phyloP scores from a whole-genome alignment of 225 moss, liverwort and hornwort genomes.

The Polytrichum formosum region DNA sequence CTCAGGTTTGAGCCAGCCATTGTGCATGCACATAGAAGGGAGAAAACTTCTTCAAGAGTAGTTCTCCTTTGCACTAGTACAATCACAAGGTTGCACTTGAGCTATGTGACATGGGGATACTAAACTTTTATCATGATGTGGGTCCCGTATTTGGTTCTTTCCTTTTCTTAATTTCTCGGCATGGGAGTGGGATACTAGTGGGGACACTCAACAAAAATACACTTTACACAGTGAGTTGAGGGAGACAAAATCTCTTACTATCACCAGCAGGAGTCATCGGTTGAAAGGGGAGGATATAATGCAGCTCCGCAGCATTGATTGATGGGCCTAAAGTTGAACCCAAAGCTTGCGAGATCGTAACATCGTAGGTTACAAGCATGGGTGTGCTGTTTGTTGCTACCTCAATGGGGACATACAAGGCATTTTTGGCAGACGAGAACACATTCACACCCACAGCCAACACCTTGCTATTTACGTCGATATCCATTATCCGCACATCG shows the following conservation, averaged over 20 bases:
- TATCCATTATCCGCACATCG: constrained; percentile 12
- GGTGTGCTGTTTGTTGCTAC: background rate
- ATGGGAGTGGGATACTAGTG: too few species aligned
- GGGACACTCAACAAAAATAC: too few species aligned
- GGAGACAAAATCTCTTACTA: constrained; percentile 10
- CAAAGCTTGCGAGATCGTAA: background rate
- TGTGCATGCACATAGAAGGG: too few species aligned
- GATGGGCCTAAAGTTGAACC: constrained; percentile 12
- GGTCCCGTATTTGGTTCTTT: too few species aligned
- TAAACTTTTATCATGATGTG: too few species aligned
- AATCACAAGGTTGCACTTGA: too few species aligned
- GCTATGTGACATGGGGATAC: too few species aligned
- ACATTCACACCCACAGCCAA: constrained; percentile 6
- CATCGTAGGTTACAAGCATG: background rate
- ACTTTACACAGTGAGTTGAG: too few species aligned
- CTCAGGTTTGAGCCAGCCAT: too few species aligned
- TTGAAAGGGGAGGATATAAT: constrained; percentile 2
- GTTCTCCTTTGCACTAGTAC: too few species aligned
- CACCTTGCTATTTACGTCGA: constrained; percentile 11
- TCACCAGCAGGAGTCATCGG: constrained; percentile 19
- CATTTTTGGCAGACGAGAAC: background rate
- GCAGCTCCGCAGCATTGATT: constrained; percentile 19
- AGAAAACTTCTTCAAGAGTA: too few species aligned
- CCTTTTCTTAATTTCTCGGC: too few species aligned
- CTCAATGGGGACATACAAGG: constrained; percentile 11